These are phyloP conservation scores for Mucor indicus DNA, from an alignment of 371 early-diverging fungal genomes.

Conservation along the genomic window DNA sequence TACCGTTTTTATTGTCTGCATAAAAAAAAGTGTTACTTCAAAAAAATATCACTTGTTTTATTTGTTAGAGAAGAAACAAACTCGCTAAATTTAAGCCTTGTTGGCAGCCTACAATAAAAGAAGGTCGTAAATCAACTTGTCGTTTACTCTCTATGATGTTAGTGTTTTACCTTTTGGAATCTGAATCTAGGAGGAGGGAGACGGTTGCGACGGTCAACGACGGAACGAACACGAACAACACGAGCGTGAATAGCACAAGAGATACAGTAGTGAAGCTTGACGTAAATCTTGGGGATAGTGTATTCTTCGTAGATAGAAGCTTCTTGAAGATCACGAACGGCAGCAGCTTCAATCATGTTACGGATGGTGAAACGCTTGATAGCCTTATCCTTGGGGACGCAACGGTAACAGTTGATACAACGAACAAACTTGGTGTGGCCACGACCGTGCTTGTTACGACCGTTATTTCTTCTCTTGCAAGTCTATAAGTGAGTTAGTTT, in stretches of 20 bases:
- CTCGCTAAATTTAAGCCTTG: slow-evolving; percentile 22
- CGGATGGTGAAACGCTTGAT: slow-evolving; percentile 98
- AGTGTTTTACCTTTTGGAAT: slow-evolving; percentile 60
- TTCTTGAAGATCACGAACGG: slow-evolving; percentile 93
- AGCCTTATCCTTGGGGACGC: slow-evolving; percentile 99
- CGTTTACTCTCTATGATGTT: neutral
- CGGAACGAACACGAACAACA: slow-evolving; percentile 96
- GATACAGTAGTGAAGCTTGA: slow-evolving; percentile 98
- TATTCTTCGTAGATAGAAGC: slow-evolving; percentile 96
- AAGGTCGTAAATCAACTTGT: neutral
- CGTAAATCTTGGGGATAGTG: slow-evolving; percentile 97
- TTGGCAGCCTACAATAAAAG: slow-evolving; percentile 16
- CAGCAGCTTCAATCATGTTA: slow-evolving; percentile 98
- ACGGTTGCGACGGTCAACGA: slow-evolving; percentile 89
- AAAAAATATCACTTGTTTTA: too few species aligned
- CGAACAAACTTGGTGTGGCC: slow-evolving; percentile 96
- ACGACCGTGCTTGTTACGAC: slow-evolving; percentile 98
- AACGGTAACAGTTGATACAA: slow-evolving; percentile 98
- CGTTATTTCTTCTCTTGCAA: slow-evolving; percentile 97
- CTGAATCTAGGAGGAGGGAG: slow-evolving; percentile 89
- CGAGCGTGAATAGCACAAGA: slow-evolving; percentile 98
- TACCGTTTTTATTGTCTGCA: too few species aligned
- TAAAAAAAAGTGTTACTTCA: too few species aligned
- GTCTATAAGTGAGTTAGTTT: slow-evolving; percentile 53
- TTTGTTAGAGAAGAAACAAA: neutral